Base-by-base conservation (phyloP, 2,329 filamentous ascomycete genomes). In the Ascochyta fabae region DNA sequence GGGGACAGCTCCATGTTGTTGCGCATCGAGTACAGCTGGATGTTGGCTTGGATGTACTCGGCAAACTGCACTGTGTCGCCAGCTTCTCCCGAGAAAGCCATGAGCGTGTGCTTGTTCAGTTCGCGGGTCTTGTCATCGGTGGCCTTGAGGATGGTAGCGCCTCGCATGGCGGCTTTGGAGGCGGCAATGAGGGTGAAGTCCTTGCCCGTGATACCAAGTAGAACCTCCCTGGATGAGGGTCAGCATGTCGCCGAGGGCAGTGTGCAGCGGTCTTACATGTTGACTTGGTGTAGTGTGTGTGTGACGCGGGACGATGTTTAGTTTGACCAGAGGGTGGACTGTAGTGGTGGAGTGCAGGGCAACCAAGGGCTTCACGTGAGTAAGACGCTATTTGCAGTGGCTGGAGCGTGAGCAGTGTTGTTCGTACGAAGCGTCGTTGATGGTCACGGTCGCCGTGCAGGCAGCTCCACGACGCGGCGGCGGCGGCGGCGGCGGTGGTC, bases 61-160 rank as follows among this genome's bases (percentile, higher is more conserved):
- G 96, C 91, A 78, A 99, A 99, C 88, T 99, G 94, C 61, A 98
- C 93, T 96, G 75, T 98, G 76, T 99, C 95, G 71, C 95, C 95
- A 59, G 96, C 90, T 81, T 99, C 95, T 73, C 95, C 95, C 10
- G 91, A 94, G 79, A 92, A 98, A 22, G 95, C 93, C 85, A 99
- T 90, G 69, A 99, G 80, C 8, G 92, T 97, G 80, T 96, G 88
- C 81, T 95, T 89, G 85, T 96, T 99, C 68, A 99, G 83, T 66
- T 85, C 81, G 76, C 92, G 87, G 64, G 95, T 99, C 86, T 99
- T 99, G 85, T 99, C 94, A 79, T 99, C 96, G 66, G 87, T 86
- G 55, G 91, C 86, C 81, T 99, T 99, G 75, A 99, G 88, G 78
- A 99, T 90, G 57, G 94, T 97, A 62, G 92, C 91, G 72, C 95